Conservation (phyloP, 1,284 basidiomycete species). For the Rhodotorula sp. region DNA sequence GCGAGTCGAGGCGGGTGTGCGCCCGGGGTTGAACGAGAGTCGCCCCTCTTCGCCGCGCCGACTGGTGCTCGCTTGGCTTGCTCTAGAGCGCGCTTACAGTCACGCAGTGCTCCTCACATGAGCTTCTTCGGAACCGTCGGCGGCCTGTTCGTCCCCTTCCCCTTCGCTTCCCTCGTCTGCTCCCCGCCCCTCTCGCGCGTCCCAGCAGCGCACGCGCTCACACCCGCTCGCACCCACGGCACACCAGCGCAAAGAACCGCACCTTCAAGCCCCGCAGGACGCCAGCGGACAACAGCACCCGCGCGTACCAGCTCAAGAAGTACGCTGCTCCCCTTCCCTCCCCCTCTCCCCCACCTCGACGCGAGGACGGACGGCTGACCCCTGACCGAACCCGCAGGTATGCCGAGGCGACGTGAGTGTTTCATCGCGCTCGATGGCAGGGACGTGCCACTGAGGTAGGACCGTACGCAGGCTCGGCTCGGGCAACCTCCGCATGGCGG, state of each 20-base stretch:
- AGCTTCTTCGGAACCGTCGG: constrained; percentile 37
- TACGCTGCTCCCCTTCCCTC: constrained; percentile 19
- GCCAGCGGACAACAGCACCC: constrained; percentile 25
- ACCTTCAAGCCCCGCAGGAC: constrained; percentile 37
- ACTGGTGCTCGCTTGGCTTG: background rate
- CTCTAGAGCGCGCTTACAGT: background rate
- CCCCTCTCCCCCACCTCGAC: background rate
- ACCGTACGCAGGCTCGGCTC: constrained; percentile 60
- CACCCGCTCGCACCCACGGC: background rate
- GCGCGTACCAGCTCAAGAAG: constrained; percentile 47
- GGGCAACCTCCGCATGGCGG: constrained; percentile 85
- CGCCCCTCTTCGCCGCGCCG: background rate
- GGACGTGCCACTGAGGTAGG: too few species aligned
- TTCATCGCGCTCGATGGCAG: too few species aligned
- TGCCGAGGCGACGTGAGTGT: constrained; percentile 44
- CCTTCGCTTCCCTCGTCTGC: too few species aligned
- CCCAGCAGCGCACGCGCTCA: background rate
- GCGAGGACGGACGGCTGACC: background rate
- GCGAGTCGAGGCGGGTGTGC: background rate
- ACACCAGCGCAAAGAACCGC: constrained; percentile 30
- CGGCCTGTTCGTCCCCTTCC: constrained; percentile 16
- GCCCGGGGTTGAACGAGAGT: background rate
- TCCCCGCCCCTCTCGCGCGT: background rate
- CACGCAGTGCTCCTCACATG: constrained; percentile 9
- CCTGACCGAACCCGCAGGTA: constrained; percentile 30